Evolutionary conservation across 768 basidiomycete genomes (phyloP).

Genomic region (Hebeloma cylindrosporum): DNA sequence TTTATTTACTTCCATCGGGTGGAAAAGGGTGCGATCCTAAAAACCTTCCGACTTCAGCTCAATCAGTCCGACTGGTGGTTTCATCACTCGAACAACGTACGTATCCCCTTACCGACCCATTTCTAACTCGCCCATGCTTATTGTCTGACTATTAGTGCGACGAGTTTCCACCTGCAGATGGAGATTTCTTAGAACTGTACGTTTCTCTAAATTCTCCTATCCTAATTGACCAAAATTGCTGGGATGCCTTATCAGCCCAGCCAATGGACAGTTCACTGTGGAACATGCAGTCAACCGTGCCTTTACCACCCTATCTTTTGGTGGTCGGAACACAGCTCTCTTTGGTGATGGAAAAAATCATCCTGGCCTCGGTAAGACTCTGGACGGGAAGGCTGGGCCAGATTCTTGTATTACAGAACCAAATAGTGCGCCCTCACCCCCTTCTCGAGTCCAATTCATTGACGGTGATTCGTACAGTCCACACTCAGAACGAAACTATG

Average conservation of each 20-base stretch:
- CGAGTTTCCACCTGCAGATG: conserved; percentile 42
- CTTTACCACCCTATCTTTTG: conserved; percentile 39
- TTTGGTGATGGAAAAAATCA: conserved; percentile 39
- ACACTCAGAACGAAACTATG: conserved; percentile 46
- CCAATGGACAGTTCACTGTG: conserved; percentile 41
- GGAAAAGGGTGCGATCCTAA: too few relatives aligned
- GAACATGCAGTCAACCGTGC: conserved; percentile 44
- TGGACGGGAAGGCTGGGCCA: conserved; percentile 25
- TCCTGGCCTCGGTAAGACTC: conserved; percentile 26
- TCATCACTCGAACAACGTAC: conserved; percentile 37
- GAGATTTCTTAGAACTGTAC: conserved; percentile 45
- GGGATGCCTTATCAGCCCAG: conserved; percentile 30
- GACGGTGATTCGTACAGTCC: conserved; percentile 29
- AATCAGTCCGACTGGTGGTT: conserved; percentile 42
- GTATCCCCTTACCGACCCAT: conserved; percentile 2
- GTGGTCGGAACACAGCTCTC: conserved; percentile 24
- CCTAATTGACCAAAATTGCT: neutral
- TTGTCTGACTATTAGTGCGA: conserved; percentile 34
- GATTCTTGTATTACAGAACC: conserved; percentile 34
- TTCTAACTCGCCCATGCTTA: neutral
- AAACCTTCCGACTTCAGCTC: too few relatives aligned
- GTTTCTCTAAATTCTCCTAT: conserved; percentile 9
- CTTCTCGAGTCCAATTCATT: neutral
- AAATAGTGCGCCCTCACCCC: conserved; percentile 32
- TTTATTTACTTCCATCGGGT: too few relatives aligned